These are phyloP conservation scores for Pseudogymnoascus sp. DNA, from an alignment of 2,329 filamentous ascomycete genomes.

Conservation along the genomic window DNA sequence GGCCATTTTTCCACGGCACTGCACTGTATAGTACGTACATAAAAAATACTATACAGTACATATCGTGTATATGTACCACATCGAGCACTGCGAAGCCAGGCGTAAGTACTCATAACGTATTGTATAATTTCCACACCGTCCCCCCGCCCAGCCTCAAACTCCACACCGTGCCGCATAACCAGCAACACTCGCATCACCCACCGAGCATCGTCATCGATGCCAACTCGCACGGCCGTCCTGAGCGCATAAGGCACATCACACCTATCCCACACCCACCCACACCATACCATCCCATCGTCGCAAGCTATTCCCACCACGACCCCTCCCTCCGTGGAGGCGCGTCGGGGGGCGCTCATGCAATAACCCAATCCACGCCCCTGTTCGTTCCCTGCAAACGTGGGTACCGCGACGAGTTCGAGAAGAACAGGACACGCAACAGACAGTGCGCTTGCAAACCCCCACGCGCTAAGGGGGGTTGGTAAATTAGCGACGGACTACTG, in stretches of 20 bases:
- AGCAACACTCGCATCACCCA: background rate
- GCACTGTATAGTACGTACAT: background rate
- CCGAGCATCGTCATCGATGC: background rate
- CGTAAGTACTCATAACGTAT: background rate
- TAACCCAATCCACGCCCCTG: background rate
- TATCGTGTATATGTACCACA: background rate
- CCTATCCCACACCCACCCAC: background rate
- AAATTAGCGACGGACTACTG: background rate
- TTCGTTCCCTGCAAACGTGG: background rate
- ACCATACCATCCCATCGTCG: background rate
- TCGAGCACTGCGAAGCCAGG: background rate
- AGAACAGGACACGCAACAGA: background rate
- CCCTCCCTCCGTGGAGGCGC: background rate
- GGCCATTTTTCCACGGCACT: background rate
- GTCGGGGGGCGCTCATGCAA: background rate
- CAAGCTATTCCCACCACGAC: background rate
- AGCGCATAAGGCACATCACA: background rate
- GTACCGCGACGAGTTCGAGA: background rate
- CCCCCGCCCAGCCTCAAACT: background rate
- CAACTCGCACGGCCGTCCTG: background rate
- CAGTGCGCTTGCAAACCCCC: background rate
- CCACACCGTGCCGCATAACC: background rate
- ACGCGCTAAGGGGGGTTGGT: background rate
- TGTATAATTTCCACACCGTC: background rate
- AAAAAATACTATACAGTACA: background rate